Evolutionary conservation across 176 grass and related monocot genomes (phyloP).

Genomic region (Tillandsia leiboldiana): DNA sequence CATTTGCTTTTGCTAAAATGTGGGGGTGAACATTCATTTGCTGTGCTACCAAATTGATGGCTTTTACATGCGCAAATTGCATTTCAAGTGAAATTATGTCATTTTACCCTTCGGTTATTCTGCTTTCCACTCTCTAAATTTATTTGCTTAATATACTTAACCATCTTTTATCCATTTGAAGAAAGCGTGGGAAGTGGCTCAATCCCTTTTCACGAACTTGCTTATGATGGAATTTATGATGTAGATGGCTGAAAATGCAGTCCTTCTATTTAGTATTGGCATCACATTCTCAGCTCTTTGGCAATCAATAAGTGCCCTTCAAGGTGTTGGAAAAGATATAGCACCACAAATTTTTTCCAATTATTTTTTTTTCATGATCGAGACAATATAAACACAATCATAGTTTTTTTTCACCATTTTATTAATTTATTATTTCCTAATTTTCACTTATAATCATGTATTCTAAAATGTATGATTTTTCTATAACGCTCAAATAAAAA

Average conservation of each 20-base stretch:
- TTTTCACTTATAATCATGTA: too few species aligned
- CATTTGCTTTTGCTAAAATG: too few species aligned
- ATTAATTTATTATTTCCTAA: too few species aligned
- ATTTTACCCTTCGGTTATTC: too few species aligned
- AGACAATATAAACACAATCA: neutral
- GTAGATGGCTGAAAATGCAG: conserved; percentile 1
- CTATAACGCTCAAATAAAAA: too few species aligned
- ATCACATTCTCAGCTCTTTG: conserved; percentile 33
- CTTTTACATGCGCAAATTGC: neutral
- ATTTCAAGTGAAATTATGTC: neutral
- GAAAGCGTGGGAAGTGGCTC: conserved; percentile 98
- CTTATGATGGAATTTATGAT: conserved; percentile 99
- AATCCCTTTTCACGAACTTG: conserved; percentile 88
- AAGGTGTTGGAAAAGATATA: conserved; percentile 76
- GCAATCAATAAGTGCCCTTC: conserved; percentile 60
- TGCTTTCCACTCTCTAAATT: neutral
- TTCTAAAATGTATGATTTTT: too few species aligned
- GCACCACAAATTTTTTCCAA: neutral
- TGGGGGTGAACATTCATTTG: too few species aligned
- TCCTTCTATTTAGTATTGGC: too few species aligned
- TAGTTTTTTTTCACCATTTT: neutral
- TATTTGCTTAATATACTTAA: neutral
- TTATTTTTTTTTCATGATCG: neutral
- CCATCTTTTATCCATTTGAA: conserved; percentile 19
- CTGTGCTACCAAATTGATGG: too few species aligned